A percentile compares a stretch with the other conserved stretches of the same genome.
phyloP scores from a whole-genome alignment of 2,329 filamentous ascomycete species.

The Neurospora crassa region DNA sequence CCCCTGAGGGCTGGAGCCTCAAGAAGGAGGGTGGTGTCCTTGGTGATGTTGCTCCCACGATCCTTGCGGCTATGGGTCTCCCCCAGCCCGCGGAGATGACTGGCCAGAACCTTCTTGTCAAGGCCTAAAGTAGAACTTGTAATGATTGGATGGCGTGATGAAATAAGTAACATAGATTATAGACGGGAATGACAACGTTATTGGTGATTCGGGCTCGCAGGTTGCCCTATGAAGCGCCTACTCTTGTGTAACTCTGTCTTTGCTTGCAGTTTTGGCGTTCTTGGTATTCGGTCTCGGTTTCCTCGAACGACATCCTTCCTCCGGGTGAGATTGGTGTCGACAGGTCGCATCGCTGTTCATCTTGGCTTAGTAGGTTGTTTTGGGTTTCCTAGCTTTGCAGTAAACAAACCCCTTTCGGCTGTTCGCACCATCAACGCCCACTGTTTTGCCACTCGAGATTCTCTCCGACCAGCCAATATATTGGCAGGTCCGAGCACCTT shows the following conservation, averaged over 20 bases:
- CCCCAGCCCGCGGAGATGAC: conserved; percentile 89
- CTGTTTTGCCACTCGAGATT: not conserved
- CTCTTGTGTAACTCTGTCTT: not conserved
- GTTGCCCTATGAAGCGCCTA: not conserved
- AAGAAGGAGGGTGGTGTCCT: conserved; percentile 82
- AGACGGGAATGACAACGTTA: not conserved
- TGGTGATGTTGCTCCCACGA: conserved; percentile 91
- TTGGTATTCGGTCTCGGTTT: not conserved
- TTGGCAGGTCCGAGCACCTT: not conserved
- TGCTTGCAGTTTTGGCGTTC: not conserved
- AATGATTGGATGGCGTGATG: not conserved
- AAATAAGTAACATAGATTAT: conserved; percentile 3
- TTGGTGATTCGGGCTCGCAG: not conserved
- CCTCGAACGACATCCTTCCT: not conserved
- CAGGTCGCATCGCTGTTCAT: not conserved
- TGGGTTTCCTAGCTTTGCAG: not conserved
- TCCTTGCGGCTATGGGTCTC: conserved; percentile 85
- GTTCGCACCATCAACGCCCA: not conserved
- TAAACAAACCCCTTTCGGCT: not conserved
- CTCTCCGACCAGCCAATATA: not conserved
- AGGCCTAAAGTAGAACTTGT: conserved; percentile 36
- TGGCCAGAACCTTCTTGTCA: conserved; percentile 72
- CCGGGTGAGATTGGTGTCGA: not conserved
- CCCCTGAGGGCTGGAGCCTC: conserved; percentile 78
- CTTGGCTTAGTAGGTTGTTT: not conserved